These are phyloP conservation scores for Neurospora hispaniola DNA, from an alignment of 495 filamentous ascomycete species.

Conservation along the genomic window DNA sequence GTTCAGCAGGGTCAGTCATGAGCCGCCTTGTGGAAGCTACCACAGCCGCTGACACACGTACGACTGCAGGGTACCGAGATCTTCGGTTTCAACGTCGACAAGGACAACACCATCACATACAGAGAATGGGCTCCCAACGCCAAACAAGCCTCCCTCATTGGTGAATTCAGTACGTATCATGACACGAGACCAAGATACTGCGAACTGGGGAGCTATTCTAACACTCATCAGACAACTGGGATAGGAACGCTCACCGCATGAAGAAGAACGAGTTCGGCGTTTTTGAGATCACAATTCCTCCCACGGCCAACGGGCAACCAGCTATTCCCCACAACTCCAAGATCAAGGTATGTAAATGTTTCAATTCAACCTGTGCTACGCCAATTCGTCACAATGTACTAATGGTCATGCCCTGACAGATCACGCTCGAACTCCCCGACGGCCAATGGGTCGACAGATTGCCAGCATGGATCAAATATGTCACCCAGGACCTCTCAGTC, in stretches of 20 bases:
- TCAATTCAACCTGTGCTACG: not conserved
- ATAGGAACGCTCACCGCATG: constrained; percentile 73
- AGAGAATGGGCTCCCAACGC: constrained; percentile 96
- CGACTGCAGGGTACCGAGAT: constrained; percentile 61
- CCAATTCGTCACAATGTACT: constrained; percentile 4
- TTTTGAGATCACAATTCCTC: constrained; percentile 72
- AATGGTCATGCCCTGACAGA: constrained; percentile 38
- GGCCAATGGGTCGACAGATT: constrained; percentile 78
- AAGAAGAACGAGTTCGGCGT: constrained; percentile 75
- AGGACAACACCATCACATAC: constrained; percentile 79
- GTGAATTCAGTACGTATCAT: constrained; percentile 71
- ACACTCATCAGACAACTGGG: constrained; percentile 65
- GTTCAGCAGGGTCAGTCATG: constrained; percentile 63
- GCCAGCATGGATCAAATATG: constrained; percentile 93
- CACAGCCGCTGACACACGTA: constrained; percentile 5
- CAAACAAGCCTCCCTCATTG: constrained; percentile 71
- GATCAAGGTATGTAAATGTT: constrained; percentile 58
- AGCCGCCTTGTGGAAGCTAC: not conserved
- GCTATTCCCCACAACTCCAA: constrained; percentile 89
- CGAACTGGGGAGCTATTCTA: not conserved
- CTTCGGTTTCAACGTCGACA: constrained; percentile 70
- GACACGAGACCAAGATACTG: not conserved
- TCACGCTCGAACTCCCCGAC: constrained; percentile 69
- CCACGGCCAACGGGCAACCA: constrained; percentile 55
- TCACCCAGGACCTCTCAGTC: constrained; percentile 80